Evolutionary conservation across 768 basidiomycete genomes (phyloP), one percentile per base, ranked within the genome.

Genomic region (Mycena crocata): DNA sequence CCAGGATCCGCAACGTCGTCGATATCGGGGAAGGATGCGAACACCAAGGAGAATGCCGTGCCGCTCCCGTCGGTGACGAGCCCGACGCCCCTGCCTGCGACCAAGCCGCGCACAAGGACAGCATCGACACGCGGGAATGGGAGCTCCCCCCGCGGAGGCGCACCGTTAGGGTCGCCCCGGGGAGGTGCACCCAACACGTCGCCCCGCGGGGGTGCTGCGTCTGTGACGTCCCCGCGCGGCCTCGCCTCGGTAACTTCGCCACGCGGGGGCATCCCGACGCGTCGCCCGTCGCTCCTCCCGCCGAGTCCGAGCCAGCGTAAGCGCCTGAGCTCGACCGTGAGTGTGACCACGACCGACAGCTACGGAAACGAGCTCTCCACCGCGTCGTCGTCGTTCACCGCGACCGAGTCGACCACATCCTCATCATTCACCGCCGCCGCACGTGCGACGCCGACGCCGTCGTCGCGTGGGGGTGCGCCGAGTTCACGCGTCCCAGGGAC

Each of bases 71-170:
- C 31, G 61, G 58, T 35, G 44, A 55, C 73, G 34, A 65, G 66
- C 10, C 59, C 68, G 6, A 31, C 73, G 10, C 46, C 73, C 12
- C 79, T 79, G 23, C 77, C 78, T 24, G 68, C 69, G 2, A 21
- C 42, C 15, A 62, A 67, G 50, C 34, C 60, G 21, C 66, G 66
- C 6, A 23, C 39, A 2, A 52, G 65, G 39, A 67, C 65, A n/a
- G 44, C 45, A 40, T 67, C 65, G 31, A 62, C 64, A 19, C 64
- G 64, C 39, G 64, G 64, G 14, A 58, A 58, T 23, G n/a, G 2
- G 12, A 14, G 26, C 1, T 49, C 58, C 6, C 58, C 58, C 3
- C 28, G 57, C 2, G 57, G 57, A 12, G 57, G 57, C 17, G 40
- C 57, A 8, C 40, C 56, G n/a, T 23, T n/a, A 1, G 7, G 31